Base-by-base conservation (phyloP, 2,329 filamentous ascomycete genomes). In the Xenosphaeropsis pyriputrescens region DNA sequence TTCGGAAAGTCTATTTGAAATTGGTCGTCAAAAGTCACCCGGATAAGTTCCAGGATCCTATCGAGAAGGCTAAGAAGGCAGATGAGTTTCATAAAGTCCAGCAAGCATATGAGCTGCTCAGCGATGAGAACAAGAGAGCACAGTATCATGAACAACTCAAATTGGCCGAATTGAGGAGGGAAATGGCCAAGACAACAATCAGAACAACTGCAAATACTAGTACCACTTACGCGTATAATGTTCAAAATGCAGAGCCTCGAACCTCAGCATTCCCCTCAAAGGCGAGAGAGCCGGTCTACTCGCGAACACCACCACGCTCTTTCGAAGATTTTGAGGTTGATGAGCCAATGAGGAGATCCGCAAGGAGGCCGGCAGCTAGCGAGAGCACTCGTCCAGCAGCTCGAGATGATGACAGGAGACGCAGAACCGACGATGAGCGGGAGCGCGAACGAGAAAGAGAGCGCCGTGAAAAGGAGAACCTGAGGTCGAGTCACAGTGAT, bases 51-150 rank as follows among this genome's bases (percentile, higher is more conserved):
- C 79, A 85, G 47, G 74, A 57, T 42, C 43, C 48, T 34, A 65
- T 74, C 13, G 65, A 82, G 50, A 93, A 91, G 60, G 74, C 75
- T 41, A 64, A 75, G 49, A 93, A 88, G 57, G 76, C 83, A 49
- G 79, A 85, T 49, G 79, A 93, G 59, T 98, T 96, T 53, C 86
- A 95, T 59, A 78, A 76, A 55, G 84, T 96, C 26, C 88, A 95
- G 57, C 75, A 88, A 50, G 88, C 91, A 36, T 98, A 94, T 60
- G 91, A 96, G 59, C 67, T 91, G 19, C 72, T 98, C 43, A 83
- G 75, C 51, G 79, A 95, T 54, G 81, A 89, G 18, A 67, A 63
- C 6, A 75, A 79, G 54, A 69, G 85, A 42, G 60, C 65, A 41
- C 75, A 77, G 47, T 94, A 95, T 57, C 85, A 96, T 59, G 76